Evolutionary conservation across 257 asterid species (phyloP), one percentile per base, ranked within the genome.

Genomic region (Nicotiana noctiflora): DNA sequence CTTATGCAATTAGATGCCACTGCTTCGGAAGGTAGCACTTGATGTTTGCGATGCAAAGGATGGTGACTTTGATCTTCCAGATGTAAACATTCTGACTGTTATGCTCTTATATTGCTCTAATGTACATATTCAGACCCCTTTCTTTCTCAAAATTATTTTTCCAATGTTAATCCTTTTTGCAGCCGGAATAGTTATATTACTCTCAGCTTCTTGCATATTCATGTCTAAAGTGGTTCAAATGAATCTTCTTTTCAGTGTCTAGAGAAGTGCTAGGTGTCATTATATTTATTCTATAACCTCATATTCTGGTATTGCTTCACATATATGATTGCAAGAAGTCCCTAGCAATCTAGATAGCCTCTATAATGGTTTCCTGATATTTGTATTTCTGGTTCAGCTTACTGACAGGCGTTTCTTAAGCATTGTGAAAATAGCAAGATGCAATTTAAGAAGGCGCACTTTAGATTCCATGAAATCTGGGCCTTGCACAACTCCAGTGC

Each of bases 41-140:
- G 98, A 95, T 82, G 81, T 81, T 49, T 95, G 98, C 59, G 98
- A 95, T 83, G 91, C 97, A n/a, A 85, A 76, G 81, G 93, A 91
- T 74, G 90, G 89, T 13, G 97, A 91, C 87, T 93, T 87, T 25
- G 97, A 92, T 84, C 76, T 93, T 82, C 98, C 96, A 83, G 80
- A 65, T 85, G 98, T 94, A 91, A 90, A 97, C n/a, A 34, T 56
- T 70, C 76, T 68, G 21, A 70, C 5, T 2, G 17, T 51, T 40
- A 6, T 1, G 12, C 34, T 70, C 59, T 70, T 70, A 6, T 70
- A 12, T 70, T 6, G 59, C 21, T 70, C 21, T 70, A 70, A 13
- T 44, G 32, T 46, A 31, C 19, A 44, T 56, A 72, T 23, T 21
- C 40, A 46, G 60, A 23, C 37, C 37, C 60, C 21, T 7, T 23